These are phyloP conservation scores for Fusarium decemcellulare DNA, from an alignment of 2,329 filamentous ascomycete genomes.

Conservation along the genomic window DNA sequence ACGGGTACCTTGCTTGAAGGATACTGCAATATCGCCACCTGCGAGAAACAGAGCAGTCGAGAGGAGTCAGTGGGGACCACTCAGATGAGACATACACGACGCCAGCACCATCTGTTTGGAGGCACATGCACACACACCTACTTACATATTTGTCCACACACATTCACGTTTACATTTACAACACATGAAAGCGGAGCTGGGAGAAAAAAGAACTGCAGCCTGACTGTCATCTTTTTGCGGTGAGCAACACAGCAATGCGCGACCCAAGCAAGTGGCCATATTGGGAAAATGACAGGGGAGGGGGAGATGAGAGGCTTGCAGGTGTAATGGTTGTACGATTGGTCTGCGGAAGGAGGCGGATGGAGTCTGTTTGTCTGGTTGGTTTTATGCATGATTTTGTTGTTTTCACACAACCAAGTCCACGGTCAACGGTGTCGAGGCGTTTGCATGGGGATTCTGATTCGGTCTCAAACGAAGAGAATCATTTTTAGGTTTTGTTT, in stretches of 20 bases:
- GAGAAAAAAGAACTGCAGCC: slow-evolving; percentile 31
- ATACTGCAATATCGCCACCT: slow-evolving; percentile 19
- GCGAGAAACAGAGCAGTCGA: slow-evolving; percentile 29
- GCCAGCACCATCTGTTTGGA: slow-evolving; percentile 24
- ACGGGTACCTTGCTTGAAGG: slow-evolving; percentile 44
- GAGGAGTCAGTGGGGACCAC: slow-evolving; percentile 23
- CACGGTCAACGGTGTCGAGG: slow-evolving; percentile 15
- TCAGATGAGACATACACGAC: slow-evolving; percentile 42
- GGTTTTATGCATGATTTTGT: slow-evolving; percentile 30
- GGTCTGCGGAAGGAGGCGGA: slow-evolving; percentile 16
- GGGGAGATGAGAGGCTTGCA: slow-evolving; percentile 10
- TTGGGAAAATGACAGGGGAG: slow-evolving; percentile 22
- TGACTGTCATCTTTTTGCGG: slow-evolving; percentile 17
- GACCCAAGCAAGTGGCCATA: slow-evolving; percentile 20
- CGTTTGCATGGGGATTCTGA: slow-evolving; percentile 19
- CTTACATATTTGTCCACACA: slow-evolving; percentile 40
- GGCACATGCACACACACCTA: slow-evolving; percentile 21
- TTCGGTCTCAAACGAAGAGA: slow-evolving; percentile 9
- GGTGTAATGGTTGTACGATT: slow-evolving; percentile 41
- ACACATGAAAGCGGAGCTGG: slow-evolving; percentile 27
- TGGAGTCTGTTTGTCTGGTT: slow-evolving; percentile 15
- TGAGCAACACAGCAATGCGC: slow-evolving; percentile 4
- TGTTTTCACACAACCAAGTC: slow-evolving; percentile 33
- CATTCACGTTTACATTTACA: slow-evolving; percentile 36
- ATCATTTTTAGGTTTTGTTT: background rate